Base-by-base conservation (phyloP, 2,329 filamentous ascomycete species). In the Trichoderma aggressivum region DNA sequence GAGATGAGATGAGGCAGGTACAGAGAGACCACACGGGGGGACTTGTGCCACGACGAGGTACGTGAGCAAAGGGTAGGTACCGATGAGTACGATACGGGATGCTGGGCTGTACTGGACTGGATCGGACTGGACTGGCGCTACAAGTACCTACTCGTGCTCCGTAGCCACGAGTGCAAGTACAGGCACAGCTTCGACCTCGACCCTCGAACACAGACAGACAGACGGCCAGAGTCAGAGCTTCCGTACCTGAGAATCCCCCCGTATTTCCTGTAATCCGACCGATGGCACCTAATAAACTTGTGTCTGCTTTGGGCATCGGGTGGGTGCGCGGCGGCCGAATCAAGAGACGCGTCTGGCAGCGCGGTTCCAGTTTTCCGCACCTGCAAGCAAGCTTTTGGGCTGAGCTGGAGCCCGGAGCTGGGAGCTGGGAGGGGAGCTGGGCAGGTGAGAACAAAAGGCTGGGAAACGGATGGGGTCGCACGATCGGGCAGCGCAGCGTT, bases 361-460 rank as follows among this genome's bases (percentile, higher is more conserved):
- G 32, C 26, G 43, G 67, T 36, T 59, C 68, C 60, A 47, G 30
- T 65, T 70, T 70, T 65, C 60, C 36, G 34, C 68, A 64, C 60
- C 68, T 70, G 60, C 68, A 70, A 70, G 68, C 68, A 70, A 70
- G 61, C 68, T 70, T 58, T 36, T 70, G 50, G 60, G 68, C 68
- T 70, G 68, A 70, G 67, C 58, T 61, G 58, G 67, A 62, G 66
- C 43, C 50, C 11, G 65, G 56, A 60, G 56, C 50, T 50, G 61
- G 26, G 26, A 32, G 39, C 53, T 58, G 53, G 64, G 43, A 63
- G 60, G 53, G 64, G 43, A 63, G 60, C 60, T 56, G 47, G 28
- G 30, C 26, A 32, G 65, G 43, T 32, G 21, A 70, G 26, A 55
- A 36, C 62, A 70, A 61, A 62, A 32, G 59, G 59, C 67, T 70